Conservation (phyloP, 2,329 filamentous ascomycete genomes). For the Microdochium paspali region DNA sequence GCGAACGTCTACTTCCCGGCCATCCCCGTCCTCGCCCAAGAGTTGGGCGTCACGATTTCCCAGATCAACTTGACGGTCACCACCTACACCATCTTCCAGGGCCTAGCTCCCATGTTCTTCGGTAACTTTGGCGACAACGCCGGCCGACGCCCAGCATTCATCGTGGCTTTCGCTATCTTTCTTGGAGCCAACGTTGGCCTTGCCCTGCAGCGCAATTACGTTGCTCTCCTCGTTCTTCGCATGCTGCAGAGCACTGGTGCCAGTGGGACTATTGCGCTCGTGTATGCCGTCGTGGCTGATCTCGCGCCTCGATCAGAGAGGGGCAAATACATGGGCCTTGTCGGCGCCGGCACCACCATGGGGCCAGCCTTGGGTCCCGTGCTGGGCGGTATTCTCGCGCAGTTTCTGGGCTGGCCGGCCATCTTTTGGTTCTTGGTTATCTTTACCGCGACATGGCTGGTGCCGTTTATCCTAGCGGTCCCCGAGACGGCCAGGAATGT, state of each 20-base stretch:
- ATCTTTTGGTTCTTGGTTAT: conserved; percentile 64
- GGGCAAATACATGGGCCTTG: conserved; percentile 63
- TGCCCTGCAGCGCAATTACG: conserved; percentile 46
- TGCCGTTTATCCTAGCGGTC: conserved; percentile 45
- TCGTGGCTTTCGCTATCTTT: conserved; percentile 48
- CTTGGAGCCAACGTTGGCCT: conserved; percentile 49
- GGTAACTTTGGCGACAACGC: conserved; percentile 53
- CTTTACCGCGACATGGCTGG: conserved; percentile 34
- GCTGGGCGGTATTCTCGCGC: conserved; percentile 52
- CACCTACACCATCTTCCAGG: conserved; percentile 57
- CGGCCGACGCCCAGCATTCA: conserved; percentile 52
- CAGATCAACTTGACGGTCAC: conserved; percentile 43
- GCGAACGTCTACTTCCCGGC: conserved; percentile 48
- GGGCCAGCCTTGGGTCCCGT: conserved; percentile 47
- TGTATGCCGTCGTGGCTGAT: conserved; percentile 64
- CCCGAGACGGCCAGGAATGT: conserved; percentile 52
- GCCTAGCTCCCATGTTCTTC: conserved; percentile 48
- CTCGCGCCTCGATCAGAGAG: conserved; percentile 59
- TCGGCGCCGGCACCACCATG: conserved; percentile 48
- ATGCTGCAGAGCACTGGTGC: conserved; percentile 56
- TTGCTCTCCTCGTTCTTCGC: conserved; percentile 49
- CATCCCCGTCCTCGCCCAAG: conserved; percentile 25
- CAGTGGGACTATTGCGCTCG: conserved; percentile 61
- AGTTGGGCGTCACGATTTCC: conserved; percentile 25
- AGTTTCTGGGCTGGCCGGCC: conserved; percentile 57